Evolutionary conservation across 148 eudicot genomes (phyloP).

Genomic region (Diospyros lotus): DNA sequence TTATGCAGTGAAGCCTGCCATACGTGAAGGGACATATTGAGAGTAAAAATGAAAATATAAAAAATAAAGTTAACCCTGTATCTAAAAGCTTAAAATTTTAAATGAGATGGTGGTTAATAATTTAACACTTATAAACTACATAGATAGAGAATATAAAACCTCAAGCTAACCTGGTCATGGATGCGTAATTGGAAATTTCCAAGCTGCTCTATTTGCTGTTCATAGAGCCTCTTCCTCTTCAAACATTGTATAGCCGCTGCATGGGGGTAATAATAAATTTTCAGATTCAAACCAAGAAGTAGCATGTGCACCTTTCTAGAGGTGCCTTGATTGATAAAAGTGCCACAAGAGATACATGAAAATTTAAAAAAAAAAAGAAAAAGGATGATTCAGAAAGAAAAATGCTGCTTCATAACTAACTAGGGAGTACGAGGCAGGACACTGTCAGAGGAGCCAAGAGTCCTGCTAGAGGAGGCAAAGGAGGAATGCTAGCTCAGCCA

Average conservation of each 20-base stretch:
- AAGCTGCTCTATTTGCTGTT: constrained; percentile 50
- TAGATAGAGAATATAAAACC: background rate
- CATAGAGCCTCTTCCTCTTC: constrained; percentile 42
- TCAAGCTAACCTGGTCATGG: constrained; percentile 46
- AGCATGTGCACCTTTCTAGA: background rate
- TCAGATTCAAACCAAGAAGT: background rate
- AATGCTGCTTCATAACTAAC: background rate
- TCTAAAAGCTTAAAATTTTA: too few species aligned
- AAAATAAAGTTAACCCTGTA: too few species aligned
- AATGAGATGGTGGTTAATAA: too few species aligned
- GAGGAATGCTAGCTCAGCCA: too few species aligned
- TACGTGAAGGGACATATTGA: too few species aligned
- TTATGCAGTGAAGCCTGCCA: too few species aligned
- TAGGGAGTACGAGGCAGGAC: background rate
- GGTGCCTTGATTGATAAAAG: background rate
- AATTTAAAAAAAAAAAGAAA: background rate
- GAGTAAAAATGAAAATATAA: too few species aligned
- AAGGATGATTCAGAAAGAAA: background rate
- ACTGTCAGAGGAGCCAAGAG: too few species aligned
- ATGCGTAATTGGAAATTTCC: constrained; percentile 49
- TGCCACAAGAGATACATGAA: background rate
- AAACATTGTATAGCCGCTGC: constrained; percentile 52
- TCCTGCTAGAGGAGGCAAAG: too few species aligned
- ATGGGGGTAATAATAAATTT: constrained; percentile 3
- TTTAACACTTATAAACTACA: background rate